A percentile compares a stretch with the other conserved stretches of the same genome.
phyloP scores from a whole-genome alignment of 768 basidiomycete genomes.

The Mycena belliarum region DNA sequence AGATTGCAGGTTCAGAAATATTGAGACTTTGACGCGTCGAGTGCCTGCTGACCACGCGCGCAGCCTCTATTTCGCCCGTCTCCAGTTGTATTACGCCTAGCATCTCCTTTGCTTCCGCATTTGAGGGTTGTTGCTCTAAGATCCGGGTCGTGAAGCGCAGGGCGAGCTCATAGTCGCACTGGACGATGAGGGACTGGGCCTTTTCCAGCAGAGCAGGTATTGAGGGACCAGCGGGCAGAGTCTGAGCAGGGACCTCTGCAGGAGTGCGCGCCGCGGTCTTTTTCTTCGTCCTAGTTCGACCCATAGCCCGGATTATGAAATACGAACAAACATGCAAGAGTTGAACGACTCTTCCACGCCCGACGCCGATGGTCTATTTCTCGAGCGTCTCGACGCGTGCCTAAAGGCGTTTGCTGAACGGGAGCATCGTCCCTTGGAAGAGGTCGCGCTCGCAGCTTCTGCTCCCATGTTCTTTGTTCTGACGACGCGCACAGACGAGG shows the following conservation, averaged over 20 bases:
- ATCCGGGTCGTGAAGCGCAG: slow-evolving; percentile 69
- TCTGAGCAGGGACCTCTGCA: slow-evolving; percentile 22
- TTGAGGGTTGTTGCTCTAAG: slow-evolving; percentile 60
- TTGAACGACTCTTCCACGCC: slow-evolving; percentile 27
- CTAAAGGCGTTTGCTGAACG: slow-evolving; percentile 59
- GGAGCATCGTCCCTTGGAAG: slow-evolving; percentile 58
- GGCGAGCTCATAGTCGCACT: slow-evolving; percentile 85
- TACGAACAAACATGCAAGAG: slow-evolving; percentile 33
- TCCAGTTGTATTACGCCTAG: slow-evolving; percentile 80
- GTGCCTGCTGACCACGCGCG: slow-evolving; percentile 55
- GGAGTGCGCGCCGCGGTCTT: slow-evolving; percentile 40
- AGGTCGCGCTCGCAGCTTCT: slow-evolving; percentile 42
- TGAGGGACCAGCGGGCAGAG: slow-evolving; percentile 37
- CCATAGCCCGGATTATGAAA: slow-evolving; percentile 41
- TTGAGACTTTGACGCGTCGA: not conserved
- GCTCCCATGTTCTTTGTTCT: slow-evolving; percentile 24
- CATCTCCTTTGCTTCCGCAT: slow-evolving; percentile 76
- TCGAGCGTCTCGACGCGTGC: slow-evolving; percentile 62
- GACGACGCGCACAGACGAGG: slow-evolving; percentile 38
- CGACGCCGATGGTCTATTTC: slow-evolving; percentile 53
- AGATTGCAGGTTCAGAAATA: slow-evolving; percentile 1
- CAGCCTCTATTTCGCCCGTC: slow-evolving; percentile 71
- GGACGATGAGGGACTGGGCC: slow-evolving; percentile 76
- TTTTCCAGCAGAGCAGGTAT: slow-evolving; percentile 66
- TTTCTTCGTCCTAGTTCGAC: slow-evolving; percentile 54